Evolutionary conservation across 2,329 filamentous ascomycete genomes (phyloP), one percentile per base, ranked within the genome.

Genomic region (Fusarium haematococcum): DNA sequence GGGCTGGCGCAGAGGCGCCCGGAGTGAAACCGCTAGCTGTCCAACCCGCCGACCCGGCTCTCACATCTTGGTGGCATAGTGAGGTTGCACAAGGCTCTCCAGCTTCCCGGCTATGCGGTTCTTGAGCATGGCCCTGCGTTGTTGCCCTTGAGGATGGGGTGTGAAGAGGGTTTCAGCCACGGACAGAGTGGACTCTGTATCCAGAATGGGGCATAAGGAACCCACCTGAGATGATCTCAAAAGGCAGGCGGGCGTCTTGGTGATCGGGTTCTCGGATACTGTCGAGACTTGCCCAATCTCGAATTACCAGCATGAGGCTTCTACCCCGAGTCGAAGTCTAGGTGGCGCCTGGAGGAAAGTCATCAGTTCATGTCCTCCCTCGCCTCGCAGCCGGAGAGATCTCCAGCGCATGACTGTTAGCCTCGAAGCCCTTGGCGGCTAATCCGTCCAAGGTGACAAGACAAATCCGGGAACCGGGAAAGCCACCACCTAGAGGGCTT

Each of bases 291-390:
- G 45, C 39, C 72, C 71, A 74, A 75, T 74, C 71, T 68, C 43
- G 35, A 58, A 62, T 52, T 35, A 20, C 58, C 35, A 67, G 71
- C 41, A 74, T 74, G 72, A 74, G 61, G 64, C 57, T 52, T 52
- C 27, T 32, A 10, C 18, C 27, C 27, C 48, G 18, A 52, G 48
- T 52, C 27, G 11, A 52, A 30, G 48, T 20, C 48, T 52, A 30
- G 27, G 27, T 32, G 18, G 27, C 48, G 48, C 27, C 48, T 52
- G 10, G 25, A 13, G 25, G 45, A 30, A 32, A 52, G 11, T 52
- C 48, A 32, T 52, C 18, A 50, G 16, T 30, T 18, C 25, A 27
- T 27, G 41, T 45, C 41, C 20, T 45, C n/a, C 35, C 35, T 37
- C 35, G 35, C 20, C 41, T 45, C 39, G 39, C 39, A 45, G 14